Evolutionary conservation across 1,139 yeast species (phyloP).

Genomic region (Blastobotrys ciferrii): DNA sequence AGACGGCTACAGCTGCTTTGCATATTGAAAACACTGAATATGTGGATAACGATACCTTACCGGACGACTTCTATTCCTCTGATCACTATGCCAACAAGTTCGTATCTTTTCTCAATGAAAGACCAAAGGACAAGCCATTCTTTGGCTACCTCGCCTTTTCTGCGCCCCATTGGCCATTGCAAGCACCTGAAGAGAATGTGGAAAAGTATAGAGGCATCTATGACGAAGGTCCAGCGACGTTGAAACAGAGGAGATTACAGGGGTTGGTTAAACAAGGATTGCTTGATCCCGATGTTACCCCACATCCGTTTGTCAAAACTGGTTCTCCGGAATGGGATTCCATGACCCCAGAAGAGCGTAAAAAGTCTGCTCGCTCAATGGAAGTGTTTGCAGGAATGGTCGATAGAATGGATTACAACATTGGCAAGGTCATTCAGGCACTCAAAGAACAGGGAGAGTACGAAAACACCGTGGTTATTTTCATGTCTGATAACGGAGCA

Average conservation of each 20-base stretch:
- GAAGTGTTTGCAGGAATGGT: conserved; percentile 62
- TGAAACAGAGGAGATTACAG: conserved; percentile 42
- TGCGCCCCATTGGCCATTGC: conserved; percentile 63
- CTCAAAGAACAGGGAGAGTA: conserved; percentile 44
- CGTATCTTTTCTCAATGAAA: conserved; percentile 37
- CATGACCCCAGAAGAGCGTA: conserved; percentile 39
- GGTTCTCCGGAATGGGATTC: conserved; percentile 45
- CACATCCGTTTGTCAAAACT: conserved; percentile 47
- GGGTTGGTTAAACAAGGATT: conserved; percentile 46
- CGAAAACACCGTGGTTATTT: conserved; percentile 51
- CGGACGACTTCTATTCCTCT: conserved; percentile 50
- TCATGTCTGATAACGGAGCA: conserved; percentile 61
- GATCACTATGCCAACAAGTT: conserved; percentile 46
- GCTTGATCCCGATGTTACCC: conserved; percentile 43
- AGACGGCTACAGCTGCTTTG: conserved; percentile 25
- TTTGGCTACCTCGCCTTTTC: conserved; percentile 53
- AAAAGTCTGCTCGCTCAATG: conserved; percentile 46
- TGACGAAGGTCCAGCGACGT: conserved; percentile 48
- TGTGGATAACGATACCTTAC: conserved; percentile 41
- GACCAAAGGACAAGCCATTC: conserved; percentile 42
- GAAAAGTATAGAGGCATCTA: conserved; percentile 50
- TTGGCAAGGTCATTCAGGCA: conserved; percentile 47
- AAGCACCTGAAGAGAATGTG: conserved; percentile 49
- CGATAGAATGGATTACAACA: conserved; percentile 48
- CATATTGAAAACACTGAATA: conserved; percentile 41